These are phyloP conservation scores for Colletotrichum falcatum DNA, from an alignment of 2,329 filamentous ascomycete genomes.

Conservation along the genomic window DNA sequence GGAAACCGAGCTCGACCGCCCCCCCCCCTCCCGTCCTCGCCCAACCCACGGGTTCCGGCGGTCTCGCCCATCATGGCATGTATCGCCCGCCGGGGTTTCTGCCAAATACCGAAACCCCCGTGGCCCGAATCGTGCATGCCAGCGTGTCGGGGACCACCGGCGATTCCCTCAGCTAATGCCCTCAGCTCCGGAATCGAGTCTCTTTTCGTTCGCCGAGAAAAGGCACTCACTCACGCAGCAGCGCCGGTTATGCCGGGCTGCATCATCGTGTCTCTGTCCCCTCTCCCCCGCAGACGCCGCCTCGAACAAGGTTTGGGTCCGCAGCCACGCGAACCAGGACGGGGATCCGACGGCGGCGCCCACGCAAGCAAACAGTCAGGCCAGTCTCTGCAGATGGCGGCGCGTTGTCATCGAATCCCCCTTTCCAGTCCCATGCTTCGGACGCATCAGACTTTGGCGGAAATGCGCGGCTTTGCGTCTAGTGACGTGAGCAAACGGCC, in stretches of 20 bases:
- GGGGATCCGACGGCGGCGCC: neutral
- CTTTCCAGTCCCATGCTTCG: neutral
- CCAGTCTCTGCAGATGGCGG: neutral
- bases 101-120: neutral
- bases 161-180: neutral
- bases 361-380: neutral
- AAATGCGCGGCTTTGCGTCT: neutral
- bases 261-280: too few species aligned
- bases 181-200: neutral
- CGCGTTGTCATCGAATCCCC: too few species aligned
- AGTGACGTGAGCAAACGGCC: neutral
- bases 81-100: neutral
- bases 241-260: too few species aligned
- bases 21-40: neutral
- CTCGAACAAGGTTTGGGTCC: slow-evolving; percentile 23
- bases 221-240: slow-evolving; percentile 19
- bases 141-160: too few species aligned
- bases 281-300: too few species aligned
- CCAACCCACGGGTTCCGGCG: neutral
- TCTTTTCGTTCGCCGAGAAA: slow-evolving; percentile 26
- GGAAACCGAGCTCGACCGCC: slow-evolving; percentile 14
- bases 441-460: neutral
- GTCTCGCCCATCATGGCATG: neutral
- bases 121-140: neutral
- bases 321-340: slow-evolving; percentile 9